Base-by-base conservation (phyloP, 352 stramenopile species). In the Phytophthora ramorum region DNA sequence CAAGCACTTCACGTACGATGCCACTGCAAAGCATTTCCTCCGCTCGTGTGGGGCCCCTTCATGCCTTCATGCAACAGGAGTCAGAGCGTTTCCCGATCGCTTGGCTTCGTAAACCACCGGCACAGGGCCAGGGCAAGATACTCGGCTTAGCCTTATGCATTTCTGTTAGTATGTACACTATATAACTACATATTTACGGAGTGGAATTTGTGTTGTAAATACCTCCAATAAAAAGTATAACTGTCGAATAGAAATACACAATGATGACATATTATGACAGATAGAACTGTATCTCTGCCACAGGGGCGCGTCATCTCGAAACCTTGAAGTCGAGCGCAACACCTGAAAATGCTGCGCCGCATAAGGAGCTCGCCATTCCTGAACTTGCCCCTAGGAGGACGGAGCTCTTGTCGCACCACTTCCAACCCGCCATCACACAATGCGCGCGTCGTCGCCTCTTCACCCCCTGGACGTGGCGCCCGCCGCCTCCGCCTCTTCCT, bases 371-470 rank as follows among this genome's bases (percentile, higher is more conserved):
- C 14, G 6, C 62, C 59, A 74, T 69, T 74, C 40, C 54, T 65
- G 48, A 74, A 74, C 28, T 63, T 74, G 32, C 59, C 19, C 50
- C 7, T 41, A 55, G 17, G 34, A 63, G 28, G 37, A 52, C 54
- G 38, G 58, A 59, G 34, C 30, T 46, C 13, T 20, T 10, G 17
- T 9, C 48, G 17, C 16, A n/a, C 19, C 17, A 28, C 24, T 28
- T 28, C 5, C 24, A 28, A 28, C 24, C 5, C 24, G 2, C 5
- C n/a, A n/a, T n/a, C 28, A 8, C 7, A 9, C 32, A 37, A 71
- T 77, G 69, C 59, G 51, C 57, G 50, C 64, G 9, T 74, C 65
- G 34, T 73, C 59, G 9, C 71, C 50, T 19, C 55, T 66, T 14
- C 34, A 63, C 41, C 43, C 69, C 12, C 52, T 73, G 34, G 53